Evolutionary conservation across 2,329 filamentous ascomycete genomes (phyloP).

Genomic region (Trichophyton schoenleinii): DNA sequence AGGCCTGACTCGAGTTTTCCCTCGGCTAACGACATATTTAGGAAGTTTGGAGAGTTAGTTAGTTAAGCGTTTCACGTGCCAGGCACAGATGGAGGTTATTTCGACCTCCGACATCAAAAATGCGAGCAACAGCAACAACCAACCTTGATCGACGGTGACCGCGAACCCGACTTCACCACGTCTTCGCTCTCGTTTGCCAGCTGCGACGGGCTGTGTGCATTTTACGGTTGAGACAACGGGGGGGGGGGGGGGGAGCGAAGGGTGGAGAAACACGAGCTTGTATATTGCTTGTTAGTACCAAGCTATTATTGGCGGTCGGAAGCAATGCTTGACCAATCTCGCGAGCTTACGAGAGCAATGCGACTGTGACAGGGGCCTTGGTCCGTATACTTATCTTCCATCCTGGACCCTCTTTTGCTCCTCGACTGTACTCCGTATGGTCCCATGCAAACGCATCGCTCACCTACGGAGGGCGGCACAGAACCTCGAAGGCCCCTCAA

Average conservation of each 20-base stretch:
- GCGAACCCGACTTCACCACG: neutral
- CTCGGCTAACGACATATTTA: neutral
- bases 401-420: neutral
- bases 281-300: conserved; percentile 1
- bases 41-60: neutral
- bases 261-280: conserved; percentile 2
- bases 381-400: neutral
- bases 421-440: neutral
- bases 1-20: neutral
- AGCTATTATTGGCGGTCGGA: neutral
- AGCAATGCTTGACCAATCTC: conserved; percentile 3
- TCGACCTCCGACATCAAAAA: neutral
- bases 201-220: neutral
- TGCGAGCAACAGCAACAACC: too few species aligned
- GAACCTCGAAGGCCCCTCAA: neutral
- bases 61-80: neutral
- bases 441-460: conserved; percentile 1
- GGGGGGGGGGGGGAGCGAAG: neutral
- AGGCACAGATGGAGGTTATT: neutral
- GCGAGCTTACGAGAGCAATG: neutral
- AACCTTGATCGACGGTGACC: too few species aligned
- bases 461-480: neutral
- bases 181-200: neutral
- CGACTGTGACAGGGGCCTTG: neutral
- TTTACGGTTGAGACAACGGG: neutral